Percentiles rank a stretch among this genome's conserved stretches.
These are phyloP conservation scores for Suillus brevipes DNA, from an alignment of 768 basidiomycete species.

Conservation along the genomic window DNA sequence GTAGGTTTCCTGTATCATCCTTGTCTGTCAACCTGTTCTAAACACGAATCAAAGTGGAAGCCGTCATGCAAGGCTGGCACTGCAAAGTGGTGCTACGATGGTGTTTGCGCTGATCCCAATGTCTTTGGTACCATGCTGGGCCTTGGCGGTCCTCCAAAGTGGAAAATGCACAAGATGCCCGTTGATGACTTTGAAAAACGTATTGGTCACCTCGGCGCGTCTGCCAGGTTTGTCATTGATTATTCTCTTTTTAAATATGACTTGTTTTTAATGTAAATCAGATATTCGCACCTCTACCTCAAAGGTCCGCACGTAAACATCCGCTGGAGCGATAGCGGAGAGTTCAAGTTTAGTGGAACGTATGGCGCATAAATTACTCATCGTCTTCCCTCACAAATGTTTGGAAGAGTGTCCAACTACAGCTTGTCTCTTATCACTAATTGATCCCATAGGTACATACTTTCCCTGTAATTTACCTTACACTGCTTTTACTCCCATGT, in stretches of 20 bases:
- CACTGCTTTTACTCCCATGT: background rate
- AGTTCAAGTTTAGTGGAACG: conserved; percentile 57
- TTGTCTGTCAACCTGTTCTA: background rate
- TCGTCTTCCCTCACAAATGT: background rate
- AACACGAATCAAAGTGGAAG: conserved; percentile 45
- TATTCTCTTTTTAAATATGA: background rate
- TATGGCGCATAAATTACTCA: conserved; percentile 34
- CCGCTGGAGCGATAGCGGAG: conserved; percentile 48
- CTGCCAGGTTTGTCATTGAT: conserved; percentile 35
- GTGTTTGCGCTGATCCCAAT: conserved; percentile 46
- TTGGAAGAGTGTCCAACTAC: background rate
- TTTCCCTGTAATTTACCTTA: background rate
- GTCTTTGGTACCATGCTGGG: conserved; percentile 49
- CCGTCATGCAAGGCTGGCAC: conserved; percentile 46
- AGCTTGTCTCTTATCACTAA: background rate
- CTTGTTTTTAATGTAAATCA: conserved; percentile 19
- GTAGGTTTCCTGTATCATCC: conserved; percentile 23
- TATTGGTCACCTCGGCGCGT: conserved; percentile 36
- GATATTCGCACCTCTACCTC: conserved; percentile 41
- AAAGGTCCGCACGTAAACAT: conserved; percentile 45
- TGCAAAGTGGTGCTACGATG: conserved; percentile 54
- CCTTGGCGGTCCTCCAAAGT: conserved; percentile 45
- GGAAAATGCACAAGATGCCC: conserved; percentile 50
- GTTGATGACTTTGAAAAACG: conserved; percentile 33
- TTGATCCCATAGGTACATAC: background rate